Percentiles rank a stretch among this genome's conserved stretches.
phyloP scores from a whole-genome alignment of 176 grass and related monocot species.

The Rhipidocladum racemiflorum region DNA sequence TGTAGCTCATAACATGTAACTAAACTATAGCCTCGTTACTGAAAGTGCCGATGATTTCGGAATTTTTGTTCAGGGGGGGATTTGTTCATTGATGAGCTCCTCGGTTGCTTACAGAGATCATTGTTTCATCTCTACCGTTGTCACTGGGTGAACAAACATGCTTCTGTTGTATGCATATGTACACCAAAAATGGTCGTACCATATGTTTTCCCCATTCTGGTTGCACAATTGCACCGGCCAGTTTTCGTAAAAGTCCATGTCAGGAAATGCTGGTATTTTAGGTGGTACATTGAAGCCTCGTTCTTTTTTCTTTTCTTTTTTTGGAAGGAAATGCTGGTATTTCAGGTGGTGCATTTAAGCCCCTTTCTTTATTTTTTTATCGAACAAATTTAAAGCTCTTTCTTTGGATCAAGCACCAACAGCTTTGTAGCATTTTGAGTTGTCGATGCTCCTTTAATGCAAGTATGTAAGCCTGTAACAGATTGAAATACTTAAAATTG shows the following conservation, averaged over 20 bases:
- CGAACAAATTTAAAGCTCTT: not conserved
- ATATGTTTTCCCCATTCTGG: not conserved
- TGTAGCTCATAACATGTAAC: slow-evolving; percentile 24
- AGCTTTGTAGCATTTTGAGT: not conserved
- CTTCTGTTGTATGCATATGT: not conserved
- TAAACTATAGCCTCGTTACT: not conserved
- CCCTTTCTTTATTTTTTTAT: not conserved
- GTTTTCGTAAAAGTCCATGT: not conserved
- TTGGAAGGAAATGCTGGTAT: not conserved
- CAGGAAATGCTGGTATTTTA: not conserved
- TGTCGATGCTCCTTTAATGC: not conserved
- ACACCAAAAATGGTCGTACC: not conserved
- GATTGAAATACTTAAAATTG: no score
- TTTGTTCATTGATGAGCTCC: not conserved
- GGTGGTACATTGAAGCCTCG: not conserved
- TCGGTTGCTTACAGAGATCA: not conserved
- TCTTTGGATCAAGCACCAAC: not conserved
- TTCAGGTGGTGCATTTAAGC: not conserved
- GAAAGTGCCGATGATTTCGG: not conserved
- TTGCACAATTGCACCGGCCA: not conserved
- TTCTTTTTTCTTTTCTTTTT: not conserved
- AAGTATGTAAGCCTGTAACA: not conserved
- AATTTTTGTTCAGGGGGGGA: not conserved
- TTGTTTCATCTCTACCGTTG: not conserved
- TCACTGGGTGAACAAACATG: slow-evolving; percentile 6